Percentiles rank a stretch among this genome's conserved stretches.
phyloP scores from a whole-genome alignment of 2,329 filamentous ascomycete genomes.

The Metarhizium anisopliae region DNA sequence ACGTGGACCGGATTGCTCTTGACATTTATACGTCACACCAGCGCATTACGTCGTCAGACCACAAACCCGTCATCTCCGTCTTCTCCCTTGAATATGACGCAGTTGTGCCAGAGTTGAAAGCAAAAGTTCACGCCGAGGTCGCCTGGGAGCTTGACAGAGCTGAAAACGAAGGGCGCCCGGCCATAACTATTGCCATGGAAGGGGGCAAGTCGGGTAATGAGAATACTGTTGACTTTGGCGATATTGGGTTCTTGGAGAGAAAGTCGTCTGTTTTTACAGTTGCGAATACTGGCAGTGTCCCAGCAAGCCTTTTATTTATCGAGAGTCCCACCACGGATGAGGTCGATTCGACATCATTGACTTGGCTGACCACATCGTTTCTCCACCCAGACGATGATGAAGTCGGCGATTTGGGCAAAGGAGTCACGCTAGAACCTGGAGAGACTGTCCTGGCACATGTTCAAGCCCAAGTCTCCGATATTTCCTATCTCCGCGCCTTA shows the following conservation, averaged over 20 bases:
- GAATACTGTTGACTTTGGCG: slow-evolving; percentile 65
- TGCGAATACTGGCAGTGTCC: slow-evolving; percentile 81
- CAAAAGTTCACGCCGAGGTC: slow-evolving; percentile 76
- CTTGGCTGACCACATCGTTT: slow-evolving; percentile 66
- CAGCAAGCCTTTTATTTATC: slow-evolving; percentile 72
- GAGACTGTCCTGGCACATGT: slow-evolving; percentile 68
- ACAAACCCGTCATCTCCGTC: slow-evolving; percentile 80
- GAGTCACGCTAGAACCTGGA: slow-evolving; percentile 70
- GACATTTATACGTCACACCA: slow-evolving; percentile 81
- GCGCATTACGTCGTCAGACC: slow-evolving; percentile 82
- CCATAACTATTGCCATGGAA: slow-evolving; percentile 76
- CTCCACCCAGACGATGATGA: slow-evolving; percentile 30
- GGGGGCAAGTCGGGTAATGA: slow-evolving; percentile 33
- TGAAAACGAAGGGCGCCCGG: slow-evolving; percentile 83
- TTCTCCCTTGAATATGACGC: slow-evolving; percentile 83
- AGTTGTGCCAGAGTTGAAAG: slow-evolving; percentile 76
- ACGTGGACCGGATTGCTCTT: slow-evolving; percentile 42
- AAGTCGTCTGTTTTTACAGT: slow-evolving; percentile 66
- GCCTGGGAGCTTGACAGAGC: slow-evolving; percentile 80
- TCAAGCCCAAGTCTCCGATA: slow-evolving; percentile 54
- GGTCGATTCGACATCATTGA: slow-evolving; percentile 31
- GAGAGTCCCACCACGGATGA: slow-evolving; percentile 52
- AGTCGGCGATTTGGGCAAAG: slow-evolving; percentile 25
- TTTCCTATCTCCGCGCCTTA: slow-evolving; percentile 56
- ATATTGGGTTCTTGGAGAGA: slow-evolving; percentile 58